Evolutionary conservation across 305 asterid genomes (phyloP), one percentile per base, ranked within the genome.

Genomic region (Fraxinus ornus): DNA sequence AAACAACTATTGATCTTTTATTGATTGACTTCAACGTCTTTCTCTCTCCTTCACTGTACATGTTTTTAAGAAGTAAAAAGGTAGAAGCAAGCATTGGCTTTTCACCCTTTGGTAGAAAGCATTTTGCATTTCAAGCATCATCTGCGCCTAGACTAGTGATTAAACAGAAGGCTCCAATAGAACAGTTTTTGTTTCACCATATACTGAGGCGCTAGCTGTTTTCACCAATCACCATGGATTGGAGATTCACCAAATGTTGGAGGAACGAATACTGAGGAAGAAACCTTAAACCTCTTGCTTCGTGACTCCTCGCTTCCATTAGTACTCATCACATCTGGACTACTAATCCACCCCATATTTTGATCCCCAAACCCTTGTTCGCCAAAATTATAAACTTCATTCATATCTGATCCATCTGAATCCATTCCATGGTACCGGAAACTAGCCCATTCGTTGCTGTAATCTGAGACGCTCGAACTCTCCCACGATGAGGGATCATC

Each of bases 271-370:
- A 94, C 88, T 2, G 97, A 94, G 35, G 97, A 93, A 4, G 95
- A 94, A 41, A 94, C 98, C 84, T 93, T 93, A 82, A 92, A 92
- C 89, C 98, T 89, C 76, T 93, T 92, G 77, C 97, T 91, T 83
- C 91, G 88, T 7, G 94, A 92, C n/a, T 86, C 91, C 66, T 88
- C 92, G 2, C 24, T 75, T 0, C 78, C 78, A 30, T 32, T 79
- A 30, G 47, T 47, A 78, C 86, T 83, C 84, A 87, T 86, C 75
- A 85, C 84, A 71, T 91, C 97, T 1, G 97, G 95, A 85, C 97
- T 93, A 75, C 94, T 90, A 83, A 89, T 84, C 94, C 95, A 90
- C 22, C 92, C 93, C 80, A 84, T 78, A 84, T 76, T 73, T 55
- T 88, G 92, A 79, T 89, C 94, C 0, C 84, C 88, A 17, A 89